These are phyloP conservation scores for Pulveroboletus sp. DNA, from an alignment of 768 basidiomycete genomes.

Conservation along the genomic window DNA sequence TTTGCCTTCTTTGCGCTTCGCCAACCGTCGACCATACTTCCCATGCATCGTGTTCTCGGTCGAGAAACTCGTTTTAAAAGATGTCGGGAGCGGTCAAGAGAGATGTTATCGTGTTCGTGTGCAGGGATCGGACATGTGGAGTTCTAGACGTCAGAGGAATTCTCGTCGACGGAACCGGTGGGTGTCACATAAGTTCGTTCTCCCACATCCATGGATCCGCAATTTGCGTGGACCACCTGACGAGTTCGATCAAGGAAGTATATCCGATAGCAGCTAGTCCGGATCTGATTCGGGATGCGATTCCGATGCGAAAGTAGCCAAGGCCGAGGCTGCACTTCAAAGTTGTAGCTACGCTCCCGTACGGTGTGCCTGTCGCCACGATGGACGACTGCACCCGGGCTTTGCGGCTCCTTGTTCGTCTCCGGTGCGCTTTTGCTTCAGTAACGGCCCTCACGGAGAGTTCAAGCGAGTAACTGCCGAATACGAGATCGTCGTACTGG, in stretches of 20 bases:
- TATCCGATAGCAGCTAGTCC: background rate
- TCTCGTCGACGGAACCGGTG: background rate
- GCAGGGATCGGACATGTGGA: conserved; percentile 1
- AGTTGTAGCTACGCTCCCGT: background rate
- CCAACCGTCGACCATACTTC: conserved; percentile 2
- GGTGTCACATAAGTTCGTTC: background rate
- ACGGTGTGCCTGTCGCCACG: no score
- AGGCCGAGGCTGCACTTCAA: background rate
- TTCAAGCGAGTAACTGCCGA: background rate
- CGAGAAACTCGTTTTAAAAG: background rate
- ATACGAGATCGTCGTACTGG: no score
- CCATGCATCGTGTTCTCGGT: conserved; percentile 11
- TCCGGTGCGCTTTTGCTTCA: conserved; percentile 4
- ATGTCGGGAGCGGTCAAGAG: background rate
- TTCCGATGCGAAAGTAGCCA: background rate
- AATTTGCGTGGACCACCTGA: conserved; percentile 1
- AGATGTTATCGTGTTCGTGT: conserved; percentile 1
- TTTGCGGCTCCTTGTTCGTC: conserved; percentile 4
- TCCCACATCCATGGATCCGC: conserved; percentile 17
- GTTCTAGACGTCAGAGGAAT: conserved; percentile 1
- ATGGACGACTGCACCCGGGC: background rate
- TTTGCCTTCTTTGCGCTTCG: conserved; percentile 2
- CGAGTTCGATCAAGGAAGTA: background rate
- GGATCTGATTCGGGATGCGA: background rate
- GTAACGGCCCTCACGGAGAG: background rate